These are phyloP conservation scores for Arachnomyces sp. DNA, from an alignment of 2,329 filamentous ascomycete species.

Conservation along the genomic window DNA sequence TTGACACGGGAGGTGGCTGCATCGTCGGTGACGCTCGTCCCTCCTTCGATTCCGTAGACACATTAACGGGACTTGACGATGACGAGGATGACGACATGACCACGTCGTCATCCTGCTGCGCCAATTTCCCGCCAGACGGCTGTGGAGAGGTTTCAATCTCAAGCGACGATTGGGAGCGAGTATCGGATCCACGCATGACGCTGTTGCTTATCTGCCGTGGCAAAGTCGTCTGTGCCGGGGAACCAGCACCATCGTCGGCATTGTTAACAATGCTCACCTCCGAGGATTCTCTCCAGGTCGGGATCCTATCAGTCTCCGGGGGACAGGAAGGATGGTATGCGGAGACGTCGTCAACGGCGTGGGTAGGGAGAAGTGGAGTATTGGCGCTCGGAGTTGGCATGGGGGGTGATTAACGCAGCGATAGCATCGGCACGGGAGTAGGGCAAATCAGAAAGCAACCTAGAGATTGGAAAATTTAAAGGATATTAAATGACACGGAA, in stretches of 20 bases:
- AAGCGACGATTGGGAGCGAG: slow-evolving; percentile 11
- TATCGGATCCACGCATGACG: neutral
- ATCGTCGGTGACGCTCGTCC: slow-evolving; percentile 22
- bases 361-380: slow-evolving; percentile 34
- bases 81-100: slow-evolving; percentile 22
- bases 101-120: slow-evolving; percentile 25
- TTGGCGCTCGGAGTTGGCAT: slow-evolving; percentile 45
- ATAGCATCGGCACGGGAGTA: slow-evolving; percentile 28
- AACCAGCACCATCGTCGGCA: slow-evolving; percentile 21
- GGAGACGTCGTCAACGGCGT: slow-evolving; percentile 37
- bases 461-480: slow-evolving; percentile 2
- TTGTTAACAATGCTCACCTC: slow-evolving; percentile 19
- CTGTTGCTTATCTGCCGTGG: slow-evolving; percentile 1
- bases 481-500: neutral
- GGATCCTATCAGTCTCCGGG: slow-evolving; percentile 34
- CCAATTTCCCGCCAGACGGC: slow-evolving; percentile 18
- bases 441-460: slow-evolving; percentile 10
- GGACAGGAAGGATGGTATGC: slow-evolving; percentile 40
- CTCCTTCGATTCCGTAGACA: slow-evolving; percentile 32
- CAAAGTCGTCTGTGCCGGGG: slow-evolving; percentile 18
- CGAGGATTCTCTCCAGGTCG: slow-evolving; percentile 25
- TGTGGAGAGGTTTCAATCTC: slow-evolving; percentile 17
- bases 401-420: slow-evolving; percentile 30
- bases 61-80: slow-evolving; percentile 26
- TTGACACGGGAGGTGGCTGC: slow-evolving; percentile 22